Base-by-base conservation (phyloP, 768 basidiomycete species). In the Amanita rubescens region DNA sequence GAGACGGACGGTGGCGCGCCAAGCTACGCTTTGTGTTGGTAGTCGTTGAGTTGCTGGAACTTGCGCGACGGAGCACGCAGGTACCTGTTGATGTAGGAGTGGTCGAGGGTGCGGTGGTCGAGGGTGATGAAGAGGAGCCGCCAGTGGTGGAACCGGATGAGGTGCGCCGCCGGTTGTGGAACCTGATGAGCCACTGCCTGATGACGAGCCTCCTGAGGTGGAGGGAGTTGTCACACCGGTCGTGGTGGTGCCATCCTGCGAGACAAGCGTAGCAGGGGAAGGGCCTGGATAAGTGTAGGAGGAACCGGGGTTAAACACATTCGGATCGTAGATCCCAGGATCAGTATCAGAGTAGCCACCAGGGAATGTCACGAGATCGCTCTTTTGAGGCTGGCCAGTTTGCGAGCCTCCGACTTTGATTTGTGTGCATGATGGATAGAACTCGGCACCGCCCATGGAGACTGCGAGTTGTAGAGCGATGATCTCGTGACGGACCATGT, bases 401-500 rank as follows among this genome's bases (percentile, higher is more conserved):
- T 75, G 75, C 48, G 69, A 75, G 10, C 87, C 86, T 2, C 73
- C 68, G 34, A 90, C 65, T 35, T 63, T 68, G 56, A 86, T 63
- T 66, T 83, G 77, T 2, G 77, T 72, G 65, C 89, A 92, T 24
- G 79, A 78, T 0, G 85, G 82, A 64, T 92, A 92, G 67, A 90
- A 91, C 67, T 92, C 89, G 0, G 86, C 88, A 17, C 85, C 85
- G 5, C 82, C 81, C 15, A 62, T 9, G 2, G 61, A 58, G n/a
- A 62, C 72, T 5, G 76, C 87, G 43, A 82, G 74, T 61, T 90
- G 89, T 12, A 90, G 78, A 9, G 84, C 83, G 64, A 90, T 83
- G 66, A 90, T 84, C 64, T 91, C 88, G 64, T 88, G 82, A 1
- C 88, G 85, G 62, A 90, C 65, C 55, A 91, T 71, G 65, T 90